Evolutionary conservation across 2,329 filamentous ascomycete species (phyloP).

Genomic region (Xylogone sp.): DNA sequence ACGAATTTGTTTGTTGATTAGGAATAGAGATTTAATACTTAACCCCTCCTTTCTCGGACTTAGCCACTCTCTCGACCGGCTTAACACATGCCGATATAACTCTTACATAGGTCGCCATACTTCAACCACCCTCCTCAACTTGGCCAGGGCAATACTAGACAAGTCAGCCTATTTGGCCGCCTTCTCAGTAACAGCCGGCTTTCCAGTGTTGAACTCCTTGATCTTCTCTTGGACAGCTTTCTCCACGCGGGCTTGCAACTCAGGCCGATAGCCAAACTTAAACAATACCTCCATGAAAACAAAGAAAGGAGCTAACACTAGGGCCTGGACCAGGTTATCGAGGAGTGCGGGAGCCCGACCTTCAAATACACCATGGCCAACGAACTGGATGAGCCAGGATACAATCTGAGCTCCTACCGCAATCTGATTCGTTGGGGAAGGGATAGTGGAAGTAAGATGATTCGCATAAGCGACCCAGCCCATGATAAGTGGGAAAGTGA

Average conservation of each 20-base stretch:
- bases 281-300: conserved; percentile 94
- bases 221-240: conserved; percentile 64
- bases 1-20: no score
- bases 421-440: conserved; percentile 42
- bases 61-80: no score
- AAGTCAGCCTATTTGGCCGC: neutral
- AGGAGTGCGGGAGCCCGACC: conserved; percentile 81
- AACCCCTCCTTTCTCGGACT: no score
- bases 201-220: neutral
- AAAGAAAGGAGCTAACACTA: conserved; percentile 88
- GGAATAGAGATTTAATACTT: no score
- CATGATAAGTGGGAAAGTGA: conserved; percentile 70
- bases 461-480: conserved; percentile 69
- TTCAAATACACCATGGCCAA: conserved; percentile 85
- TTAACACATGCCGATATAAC: no score
- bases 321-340: conserved; percentile 82
- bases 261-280: conserved; percentile 78
- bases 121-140: no score
- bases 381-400: conserved; percentile 80
- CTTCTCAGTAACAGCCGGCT: neutral
- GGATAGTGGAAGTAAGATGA: conserved; percentile 53
- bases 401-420: conserved; percentile 65
- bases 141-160: no score
- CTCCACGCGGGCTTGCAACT: conserved; percentile 74
- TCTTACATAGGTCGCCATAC: no score